phyloP scores from a whole-genome alignment of 2,329 filamentous ascomycete genomes.

The Elsinoe necatrix region DNA sequence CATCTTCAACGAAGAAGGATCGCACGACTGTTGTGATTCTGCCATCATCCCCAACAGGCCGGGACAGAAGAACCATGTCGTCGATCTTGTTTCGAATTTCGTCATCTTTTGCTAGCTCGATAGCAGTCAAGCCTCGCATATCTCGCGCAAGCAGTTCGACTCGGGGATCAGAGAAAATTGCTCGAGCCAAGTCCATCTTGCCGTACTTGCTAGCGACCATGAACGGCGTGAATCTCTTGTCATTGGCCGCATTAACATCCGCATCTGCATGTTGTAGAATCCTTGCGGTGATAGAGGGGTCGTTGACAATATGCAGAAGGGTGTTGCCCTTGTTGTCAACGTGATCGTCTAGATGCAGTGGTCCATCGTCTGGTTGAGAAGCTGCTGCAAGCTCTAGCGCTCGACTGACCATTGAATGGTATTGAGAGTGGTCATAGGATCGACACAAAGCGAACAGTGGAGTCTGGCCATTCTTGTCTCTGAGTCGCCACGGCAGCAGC shows the following conservation, averaged over 20 bases:
- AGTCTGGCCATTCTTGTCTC: constrained; percentile 96
- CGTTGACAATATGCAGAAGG: constrained; percentile 88
- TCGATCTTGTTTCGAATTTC: constrained; percentile 95
- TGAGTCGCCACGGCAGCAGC: constrained; percentile 77
- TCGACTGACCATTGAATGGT: constrained; percentile 76
- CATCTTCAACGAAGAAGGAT: constrained; percentile 95
- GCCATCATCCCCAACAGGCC: constrained; percentile 61
- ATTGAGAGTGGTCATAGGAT: constrained; percentile 87
- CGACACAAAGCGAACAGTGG: constrained; percentile 89
- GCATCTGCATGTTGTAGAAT: constrained; percentile 80
- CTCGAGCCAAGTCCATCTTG: constrained; percentile 82
- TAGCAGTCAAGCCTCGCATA: constrained; percentile 78
- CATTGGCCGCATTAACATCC: constrained; percentile 93
- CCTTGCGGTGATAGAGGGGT: constrained; percentile 63
- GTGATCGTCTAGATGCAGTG: constrained; percentile 87
- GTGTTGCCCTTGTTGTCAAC: constrained; percentile 91
- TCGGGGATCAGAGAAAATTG: constrained; percentile 76
- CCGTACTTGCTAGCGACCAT: constrained; percentile 99
- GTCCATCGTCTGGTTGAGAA: constrained; percentile 66
- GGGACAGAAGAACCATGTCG: constrained; percentile 77
- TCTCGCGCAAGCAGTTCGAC: constrained; percentile 82
- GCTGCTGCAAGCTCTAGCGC: constrained; percentile 66
- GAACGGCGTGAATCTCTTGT: constrained; percentile 86
- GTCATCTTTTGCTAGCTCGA: constrained; percentile 95
- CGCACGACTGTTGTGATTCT: constrained; percentile 87